phyloP scores from a whole-genome alignment of 1,284 basidiomycete species.

The Cryptococcus deneoformans region DNA sequence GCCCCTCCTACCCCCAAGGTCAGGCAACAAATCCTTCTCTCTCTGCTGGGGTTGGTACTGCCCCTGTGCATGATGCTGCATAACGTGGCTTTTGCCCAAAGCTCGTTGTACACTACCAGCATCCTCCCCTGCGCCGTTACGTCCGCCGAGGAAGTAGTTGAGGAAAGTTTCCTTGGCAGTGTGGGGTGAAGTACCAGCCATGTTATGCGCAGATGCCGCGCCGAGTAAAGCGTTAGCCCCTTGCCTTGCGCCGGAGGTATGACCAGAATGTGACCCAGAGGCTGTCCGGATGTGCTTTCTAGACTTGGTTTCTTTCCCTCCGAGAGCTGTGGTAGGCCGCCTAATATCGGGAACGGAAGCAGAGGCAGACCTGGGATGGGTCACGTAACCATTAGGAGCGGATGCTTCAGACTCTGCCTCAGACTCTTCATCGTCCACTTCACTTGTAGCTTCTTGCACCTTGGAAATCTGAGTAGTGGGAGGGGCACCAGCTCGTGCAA shows the following conservation, averaged over 20 bases:
- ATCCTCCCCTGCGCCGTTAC: slow-evolving; percentile 37
- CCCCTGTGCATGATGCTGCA: too few species aligned
- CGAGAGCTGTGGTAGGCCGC: slow-evolving; percentile 16
- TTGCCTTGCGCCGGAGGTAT: too few species aligned
- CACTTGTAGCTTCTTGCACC: slow-evolving; percentile 24
- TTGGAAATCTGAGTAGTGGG: slow-evolving; percentile 14
- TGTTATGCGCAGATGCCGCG: slow-evolving; percentile 51
- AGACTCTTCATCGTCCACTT: slow-evolving; percentile 34
- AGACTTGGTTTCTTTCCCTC: slow-evolving; percentile 1
- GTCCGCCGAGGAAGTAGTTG: slow-evolving; percentile 89
- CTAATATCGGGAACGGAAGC: slow-evolving; percentile 71
- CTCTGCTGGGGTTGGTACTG: not conserved
- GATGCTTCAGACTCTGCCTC: slow-evolving; percentile 39
- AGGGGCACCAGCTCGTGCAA: slow-evolving; percentile 43
- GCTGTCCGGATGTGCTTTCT: slow-evolving; percentile 29
- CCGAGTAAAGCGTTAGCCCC: slow-evolving; percentile 14
- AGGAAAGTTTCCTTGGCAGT: slow-evolving; percentile 81
- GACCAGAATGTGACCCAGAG: slow-evolving; percentile 9
- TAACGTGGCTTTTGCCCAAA: not conserved
- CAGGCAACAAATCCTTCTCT: slow-evolving; percentile 41
- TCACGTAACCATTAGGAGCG: slow-evolving; percentile 37
- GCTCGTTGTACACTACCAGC: not conserved
- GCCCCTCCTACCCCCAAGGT: slow-evolving; percentile 37
- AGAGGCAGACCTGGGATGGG: slow-evolving; percentile 72
- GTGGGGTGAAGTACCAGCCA: slow-evolving; percentile 47